These are phyloP conservation scores for Sporisorium exsertum DNA, from an alignment of 1,284 basidiomycete species.

Conservation along the genomic window DNA sequence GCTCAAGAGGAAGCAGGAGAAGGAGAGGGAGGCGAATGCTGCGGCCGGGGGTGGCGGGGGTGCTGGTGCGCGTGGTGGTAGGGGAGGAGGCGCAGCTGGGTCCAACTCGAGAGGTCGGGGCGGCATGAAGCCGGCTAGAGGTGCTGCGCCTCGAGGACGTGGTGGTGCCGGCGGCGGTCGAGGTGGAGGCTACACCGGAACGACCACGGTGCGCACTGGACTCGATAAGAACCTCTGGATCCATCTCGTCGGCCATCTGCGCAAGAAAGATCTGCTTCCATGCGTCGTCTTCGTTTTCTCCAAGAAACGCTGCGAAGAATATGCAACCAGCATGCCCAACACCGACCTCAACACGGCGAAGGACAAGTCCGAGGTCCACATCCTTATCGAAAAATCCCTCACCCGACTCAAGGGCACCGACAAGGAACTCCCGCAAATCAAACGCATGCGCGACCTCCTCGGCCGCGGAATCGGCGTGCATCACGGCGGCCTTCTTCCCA, in stretches of 20 bases:
- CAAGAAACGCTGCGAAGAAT: constrained; percentile 96
- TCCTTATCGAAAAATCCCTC: constrained; percentile 91
- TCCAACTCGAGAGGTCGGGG: constrained; percentile 51
- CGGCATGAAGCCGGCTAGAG: constrained; percentile 61
- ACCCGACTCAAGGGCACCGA: constrained; percentile 88
- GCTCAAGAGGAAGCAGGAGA: constrained; percentile 92
- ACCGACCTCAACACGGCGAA: constrained; percentile 84
- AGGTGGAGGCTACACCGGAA: constrained; percentile 64
- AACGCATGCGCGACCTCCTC: constrained; percentile 89
- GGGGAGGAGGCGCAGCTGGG: constrained; percentile 54
- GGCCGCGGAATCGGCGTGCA: constrained; percentile 95
- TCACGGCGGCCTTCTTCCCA: constrained; percentile 93
- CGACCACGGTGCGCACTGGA: constrained; percentile 66
- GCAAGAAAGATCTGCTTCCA: constrained; percentile 87
- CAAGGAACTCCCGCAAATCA: constrained; percentile 93
- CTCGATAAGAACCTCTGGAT: constrained; percentile 93
- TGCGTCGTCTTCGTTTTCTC: constrained; percentile 98
- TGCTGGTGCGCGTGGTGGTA: constrained; percentile 75
- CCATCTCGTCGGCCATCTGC: constrained; percentile 86
- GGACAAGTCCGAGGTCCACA: constrained; percentile 97
- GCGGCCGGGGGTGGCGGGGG: constrained; percentile 76
- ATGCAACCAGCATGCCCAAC: constrained; percentile 88
- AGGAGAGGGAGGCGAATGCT: constrained; percentile 84
- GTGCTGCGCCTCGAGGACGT: constrained; percentile 69
- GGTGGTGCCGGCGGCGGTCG: constrained; percentile 73